Conservation (phyloP, 768 basidiomycete species). For the Lyophyllum atratum region DNA sequence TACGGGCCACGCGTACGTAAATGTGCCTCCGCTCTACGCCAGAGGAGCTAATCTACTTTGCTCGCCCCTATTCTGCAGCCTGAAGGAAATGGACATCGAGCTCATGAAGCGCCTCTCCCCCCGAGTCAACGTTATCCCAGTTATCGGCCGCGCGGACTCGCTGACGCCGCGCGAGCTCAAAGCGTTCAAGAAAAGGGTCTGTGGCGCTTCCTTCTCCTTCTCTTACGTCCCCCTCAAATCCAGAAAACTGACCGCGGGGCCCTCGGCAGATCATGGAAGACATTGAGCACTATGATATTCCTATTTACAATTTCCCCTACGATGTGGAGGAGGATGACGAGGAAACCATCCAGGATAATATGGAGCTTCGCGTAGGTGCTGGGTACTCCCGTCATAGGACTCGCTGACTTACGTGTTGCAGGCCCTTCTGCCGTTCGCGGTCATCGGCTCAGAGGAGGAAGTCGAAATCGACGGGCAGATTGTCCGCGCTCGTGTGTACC, state of each 20-base stretch:
- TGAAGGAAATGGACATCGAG: conserved; percentile 92
- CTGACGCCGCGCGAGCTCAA: conserved; percentile 78
- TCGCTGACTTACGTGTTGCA: conserved; percentile 13
- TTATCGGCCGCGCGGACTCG: conserved; percentile 88
- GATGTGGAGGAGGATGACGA: conserved; percentile 93
- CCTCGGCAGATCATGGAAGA: conserved; percentile 82
- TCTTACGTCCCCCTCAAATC: conserved; percentile 7
- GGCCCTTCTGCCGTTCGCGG: conserved; percentile 81
- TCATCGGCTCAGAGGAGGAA: conserved; percentile 88
- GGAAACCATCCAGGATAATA: conserved; percentile 87
- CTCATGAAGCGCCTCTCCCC: conserved; percentile 89
- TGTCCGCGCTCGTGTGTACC: conserved; percentile 82
- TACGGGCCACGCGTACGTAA: conserved; percentile 77
- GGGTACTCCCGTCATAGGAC: conserved; percentile 2
- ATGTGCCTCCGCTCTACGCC: neutral
- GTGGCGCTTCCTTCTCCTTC: conserved; percentile 18
- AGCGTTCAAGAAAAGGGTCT: conserved; percentile 80
- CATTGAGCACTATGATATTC: conserved; percentile 86
- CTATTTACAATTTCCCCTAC: conserved; percentile 94
- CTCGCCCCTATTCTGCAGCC: conserved; percentile 31
- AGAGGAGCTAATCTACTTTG: conserved; percentile 7
- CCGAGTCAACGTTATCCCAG: conserved; percentile 92
- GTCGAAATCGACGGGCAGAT: conserved; percentile 78
- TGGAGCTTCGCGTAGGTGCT: conserved; percentile 70
- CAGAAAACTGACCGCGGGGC: conserved; percentile 15